Evolutionary conservation across 306 rosid genomes (phyloP), one percentile per base, ranked within the genome.

Genomic region (Oxytropis ochrocephala): DNA sequence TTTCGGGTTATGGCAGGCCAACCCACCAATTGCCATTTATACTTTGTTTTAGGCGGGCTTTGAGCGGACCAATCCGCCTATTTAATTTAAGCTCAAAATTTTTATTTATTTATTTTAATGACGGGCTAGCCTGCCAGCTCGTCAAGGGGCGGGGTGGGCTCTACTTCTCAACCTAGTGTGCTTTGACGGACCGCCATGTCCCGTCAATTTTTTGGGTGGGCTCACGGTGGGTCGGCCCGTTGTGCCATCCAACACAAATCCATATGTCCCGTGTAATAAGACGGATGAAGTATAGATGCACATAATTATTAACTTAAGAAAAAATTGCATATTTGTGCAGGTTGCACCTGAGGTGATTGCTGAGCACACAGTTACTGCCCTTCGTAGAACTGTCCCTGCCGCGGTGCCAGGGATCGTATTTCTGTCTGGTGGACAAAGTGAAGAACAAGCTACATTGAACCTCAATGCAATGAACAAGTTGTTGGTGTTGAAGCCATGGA

Each of bases 361-460:
- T 2, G 82, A 80, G 79, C 51, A 86, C 83, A 92, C 98, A 6
- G 96, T 92, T 63, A 81, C 72, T 2, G 86, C 96, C 38, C 85
- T 92, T 27, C 84, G 86, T 8, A 80, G 96, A 41, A 92, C 96
- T 12, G 98, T 92, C 17, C 98, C 98, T 1, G 81, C 96, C 3
- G 95, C 95, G 0, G 98, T 92, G 32, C 96, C 98, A 1, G 96
- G 92, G 44, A 21, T 92, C 1, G 92, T 92, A 61, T 92, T 92
- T 55, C 75, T 92, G 43, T 92, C 98, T 0, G 98, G 98, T 24
- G 98, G 98, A 60, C 98, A 92, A 49, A 92, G 96, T 41, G 98
- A 92, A 75, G 98, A 89, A 66, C 83, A 86, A 5, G 98, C 98
- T 2, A 92, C 98, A 4, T 84, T 65, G 0, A 92, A 92, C 43